A percentile compares a stretch with the other conserved stretches of the same genome.
These are phyloP conservation scores for Allomyces javanicus DNA, from an alignment of 192 early-diverging fungal species.

Conservation along the genomic window DNA sequence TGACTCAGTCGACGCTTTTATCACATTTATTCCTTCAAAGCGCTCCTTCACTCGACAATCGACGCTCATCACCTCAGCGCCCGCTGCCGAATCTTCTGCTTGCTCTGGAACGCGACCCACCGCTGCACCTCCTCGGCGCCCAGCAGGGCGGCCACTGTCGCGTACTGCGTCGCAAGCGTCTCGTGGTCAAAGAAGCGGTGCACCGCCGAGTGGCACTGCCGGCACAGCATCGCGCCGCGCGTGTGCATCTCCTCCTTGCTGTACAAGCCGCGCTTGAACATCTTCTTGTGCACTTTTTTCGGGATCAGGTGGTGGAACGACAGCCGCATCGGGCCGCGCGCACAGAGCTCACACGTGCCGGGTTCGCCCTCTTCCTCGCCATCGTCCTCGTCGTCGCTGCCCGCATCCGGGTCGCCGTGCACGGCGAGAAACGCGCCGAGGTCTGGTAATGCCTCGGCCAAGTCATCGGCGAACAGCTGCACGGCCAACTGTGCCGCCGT, in stretches of 20 bases:
- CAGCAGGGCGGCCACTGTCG: slow-evolving; percentile 12
- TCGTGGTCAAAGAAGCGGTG: slow-evolving; percentile 11
- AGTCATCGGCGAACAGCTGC: too few species aligned
- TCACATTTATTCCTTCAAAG: too few species aligned
- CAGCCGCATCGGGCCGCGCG: slow-evolving; percentile 10
- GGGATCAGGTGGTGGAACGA: slow-evolving; percentile 21
- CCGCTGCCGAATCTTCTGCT: not conserved
- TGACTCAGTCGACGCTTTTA: too few species aligned
- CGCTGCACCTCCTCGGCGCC: slow-evolving; percentile 8
- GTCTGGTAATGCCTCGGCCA: too few species aligned
- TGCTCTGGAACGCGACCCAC: slow-evolving; percentile 7
- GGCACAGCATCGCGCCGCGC: slow-evolving; percentile 12
- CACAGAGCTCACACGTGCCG: slow-evolving; percentile 12
- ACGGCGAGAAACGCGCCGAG: too few species aligned
- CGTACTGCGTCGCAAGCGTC: slow-evolving; percentile 9
- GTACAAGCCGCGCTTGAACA: slow-evolving; percentile 5
- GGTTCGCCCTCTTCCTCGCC: slow-evolving; percentile 6
- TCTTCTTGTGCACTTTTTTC: slow-evolving; percentile 6
- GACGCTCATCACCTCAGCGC: not conserved
- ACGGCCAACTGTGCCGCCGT: too few species aligned
- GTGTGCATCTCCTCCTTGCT: slow-evolving; percentile 9
- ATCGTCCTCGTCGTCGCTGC: slow-evolving; percentile 5
- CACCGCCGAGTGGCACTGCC: slow-evolving; percentile 13
- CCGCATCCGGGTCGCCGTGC: slow-evolving; percentile 1
- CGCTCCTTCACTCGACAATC: too few species aligned